Base-by-base conservation (phyloP, 2,329 filamentous ascomycete species). In the Pleoardoris graminearum region DNA sequence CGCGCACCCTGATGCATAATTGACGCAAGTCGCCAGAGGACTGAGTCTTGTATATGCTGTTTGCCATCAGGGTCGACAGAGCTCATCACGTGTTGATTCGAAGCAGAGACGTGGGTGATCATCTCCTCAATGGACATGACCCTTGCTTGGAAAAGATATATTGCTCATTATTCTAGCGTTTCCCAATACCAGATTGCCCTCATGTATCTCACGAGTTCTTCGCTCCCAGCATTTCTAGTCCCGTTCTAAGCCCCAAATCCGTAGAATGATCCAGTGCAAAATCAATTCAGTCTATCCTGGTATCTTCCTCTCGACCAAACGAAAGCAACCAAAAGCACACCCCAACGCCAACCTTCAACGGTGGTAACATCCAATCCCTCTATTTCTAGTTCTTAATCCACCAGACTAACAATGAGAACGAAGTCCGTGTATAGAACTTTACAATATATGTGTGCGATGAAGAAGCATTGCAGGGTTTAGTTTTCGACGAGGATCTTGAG, bases 401-500 rank as follows among this genome's bases (percentile, higher is more conserved):
- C 14, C 17, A 25, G 30, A 21, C 3, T 36, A 19, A 8, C 3
- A 48, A 14, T 4, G 43, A 33, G 22, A 41, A 22, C n/a, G 35
- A 22, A 38, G 8, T 7, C 8, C n/a, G 25, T 27, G 25, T 6
- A 36, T 23, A 3, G 19, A 23, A 33, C 4, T 33, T 35, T 22
- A 45, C 22, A 29, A 17, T 7, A 16, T 37, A 33, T 16, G 41
- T 33, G 27, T 44, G 17, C 17, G 17, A n/a, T 21, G 10, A 32
- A 17, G 3, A 27, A 29, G 21, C 2, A 42, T 4, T 29, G 38
- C 14, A 50, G 27, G 14, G 7, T 7, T 44, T 22, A 44, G 12
- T 44, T 44, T 17, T 73, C 70, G 14, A 72, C 61, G 7, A 73
- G 63, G 3, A 83, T 80, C 65, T 83, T 83, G 2, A 83, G 74